Evolutionary conservation across 2,329 filamentous ascomycete species (phyloP).

Genomic region (Chrysosporium queenslandicum): DNA sequence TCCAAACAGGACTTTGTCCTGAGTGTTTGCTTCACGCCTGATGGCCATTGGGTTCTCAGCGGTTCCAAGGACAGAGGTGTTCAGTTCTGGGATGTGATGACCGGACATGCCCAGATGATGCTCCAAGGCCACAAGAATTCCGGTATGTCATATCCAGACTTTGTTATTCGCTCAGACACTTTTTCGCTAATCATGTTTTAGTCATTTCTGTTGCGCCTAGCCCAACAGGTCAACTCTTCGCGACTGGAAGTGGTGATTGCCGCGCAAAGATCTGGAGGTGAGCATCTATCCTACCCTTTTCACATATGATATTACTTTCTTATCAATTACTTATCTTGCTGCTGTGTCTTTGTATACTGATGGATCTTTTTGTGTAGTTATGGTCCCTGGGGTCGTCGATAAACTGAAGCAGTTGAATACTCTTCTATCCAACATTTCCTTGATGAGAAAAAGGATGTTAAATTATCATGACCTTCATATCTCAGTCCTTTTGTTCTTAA

Average conservation of each 20-base stretch:
- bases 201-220: conserved; percentile 96
- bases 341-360: neutral
- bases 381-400: conserved; percentile 8
- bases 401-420: neutral
- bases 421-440: no score
- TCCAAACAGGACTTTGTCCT: conserved; percentile 75
- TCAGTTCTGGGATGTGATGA: conserved; percentile 96
- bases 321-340: neutral
- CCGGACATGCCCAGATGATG: conserved; percentile 92
- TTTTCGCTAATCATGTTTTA: conserved; percentile 23
- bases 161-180: neutral
- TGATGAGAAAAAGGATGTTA: no score
- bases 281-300: conserved; percentile 15
- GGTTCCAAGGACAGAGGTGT: conserved; percentile 96
- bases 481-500: no score
- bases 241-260: conserved; percentile 95
- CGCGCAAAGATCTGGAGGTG: conserved; percentile 93
- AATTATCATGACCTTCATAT: no score
- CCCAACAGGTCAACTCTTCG: conserved; percentile 77
- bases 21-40: conserved; percentile 86
- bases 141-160: conserved; percentile 37
- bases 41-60: conserved; percentile 90
- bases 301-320: neutral
- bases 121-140: conserved; percentile 98
- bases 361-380: conserved; percentile 5